Conservation (phyloP, 331 rosid genomes). For the Quercus lobata region DNA sequence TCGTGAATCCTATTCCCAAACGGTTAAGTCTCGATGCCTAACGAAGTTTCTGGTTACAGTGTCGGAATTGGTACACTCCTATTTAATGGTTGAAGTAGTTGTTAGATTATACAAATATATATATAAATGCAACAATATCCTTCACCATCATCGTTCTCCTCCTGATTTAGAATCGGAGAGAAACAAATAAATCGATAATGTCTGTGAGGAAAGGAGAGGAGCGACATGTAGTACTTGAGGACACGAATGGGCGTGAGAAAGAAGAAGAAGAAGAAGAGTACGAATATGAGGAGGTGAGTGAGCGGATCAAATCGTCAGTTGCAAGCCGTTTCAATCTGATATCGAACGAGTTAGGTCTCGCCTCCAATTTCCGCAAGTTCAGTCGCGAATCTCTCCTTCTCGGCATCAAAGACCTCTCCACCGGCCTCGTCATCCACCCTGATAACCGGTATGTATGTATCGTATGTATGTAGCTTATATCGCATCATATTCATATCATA, state of each 20-base stretch:
- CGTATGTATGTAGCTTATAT: no score
- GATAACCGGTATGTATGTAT: constrained; percentile 52
- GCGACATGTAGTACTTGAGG: neutral
- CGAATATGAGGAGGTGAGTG: constrained; percentile 49
- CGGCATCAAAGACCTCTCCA: constrained; percentile 48
- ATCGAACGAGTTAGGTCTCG: constrained; percentile 46
- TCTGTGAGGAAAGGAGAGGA: neutral
- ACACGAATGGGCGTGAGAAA: neutral
- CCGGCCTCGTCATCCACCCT: constrained; percentile 47
- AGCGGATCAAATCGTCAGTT: constrained; percentile 58
- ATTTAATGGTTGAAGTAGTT: neutral
- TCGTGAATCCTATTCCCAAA: neutral
- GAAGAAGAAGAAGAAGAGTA: constrained; percentile 41
- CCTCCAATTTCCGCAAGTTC: constrained; percentile 28
- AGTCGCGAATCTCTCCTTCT: constrained; percentile 45
- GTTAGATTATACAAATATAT: neutral
- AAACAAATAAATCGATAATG: neutral
- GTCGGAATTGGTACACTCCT: no score
- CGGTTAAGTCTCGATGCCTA: neutral
- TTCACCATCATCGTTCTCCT: neutral
- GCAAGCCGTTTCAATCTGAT: constrained; percentile 72
- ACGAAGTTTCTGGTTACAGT: neutral
- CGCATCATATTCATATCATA: neutral
- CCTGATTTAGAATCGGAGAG: neutral
- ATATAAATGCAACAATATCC: neutral